Conservation (phyloP, 106 monocot genomes). For the Dendrobium officinale region DNA sequence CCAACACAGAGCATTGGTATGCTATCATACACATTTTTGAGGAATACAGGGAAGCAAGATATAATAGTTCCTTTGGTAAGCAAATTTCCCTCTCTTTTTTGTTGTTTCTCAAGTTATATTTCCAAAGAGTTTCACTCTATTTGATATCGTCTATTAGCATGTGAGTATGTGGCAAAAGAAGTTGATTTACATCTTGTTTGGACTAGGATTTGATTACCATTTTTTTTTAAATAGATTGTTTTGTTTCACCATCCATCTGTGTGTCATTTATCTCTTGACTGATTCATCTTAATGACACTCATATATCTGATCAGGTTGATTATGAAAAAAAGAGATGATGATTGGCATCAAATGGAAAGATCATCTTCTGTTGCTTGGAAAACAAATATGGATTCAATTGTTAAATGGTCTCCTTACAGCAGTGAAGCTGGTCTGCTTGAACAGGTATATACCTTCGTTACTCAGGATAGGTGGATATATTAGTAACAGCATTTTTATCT, state of each 20-base stretch:
- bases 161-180: neutral
- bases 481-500: neutral
- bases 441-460: conserved; percentile 29
- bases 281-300: neutral
- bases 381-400: conserved; percentile 59
- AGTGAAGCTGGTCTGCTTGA: conserved; percentile 64
- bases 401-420: conserved; percentile 76
- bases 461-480: neutral
- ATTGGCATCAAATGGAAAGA: conserved; percentile 44
- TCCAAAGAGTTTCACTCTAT: neutral
- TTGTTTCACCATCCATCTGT: too few relatives aligned
- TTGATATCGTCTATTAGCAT: neutral
- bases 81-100: neutral
- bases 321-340: conserved; percentile 41
- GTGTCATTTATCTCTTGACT: neutral
- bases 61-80: conserved; percentile 92
- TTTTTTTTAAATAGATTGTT: neutral
- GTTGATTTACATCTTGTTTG: neutral
- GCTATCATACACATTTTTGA: conserved; percentile 83
- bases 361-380: conserved; percentile 46
- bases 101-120: neutral
- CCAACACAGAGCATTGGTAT: conserved; percentile 75
- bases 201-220: neutral
- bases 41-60: conserved; percentile 71
- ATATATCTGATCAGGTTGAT: conserved; percentile 49